Percentiles rank a stretch among this genome's conserved stretches.
Evolutionary conservation across 768 basidiomycete genomes (phyloP).

Genomic region (Tephrocybe sp.): DNA sequence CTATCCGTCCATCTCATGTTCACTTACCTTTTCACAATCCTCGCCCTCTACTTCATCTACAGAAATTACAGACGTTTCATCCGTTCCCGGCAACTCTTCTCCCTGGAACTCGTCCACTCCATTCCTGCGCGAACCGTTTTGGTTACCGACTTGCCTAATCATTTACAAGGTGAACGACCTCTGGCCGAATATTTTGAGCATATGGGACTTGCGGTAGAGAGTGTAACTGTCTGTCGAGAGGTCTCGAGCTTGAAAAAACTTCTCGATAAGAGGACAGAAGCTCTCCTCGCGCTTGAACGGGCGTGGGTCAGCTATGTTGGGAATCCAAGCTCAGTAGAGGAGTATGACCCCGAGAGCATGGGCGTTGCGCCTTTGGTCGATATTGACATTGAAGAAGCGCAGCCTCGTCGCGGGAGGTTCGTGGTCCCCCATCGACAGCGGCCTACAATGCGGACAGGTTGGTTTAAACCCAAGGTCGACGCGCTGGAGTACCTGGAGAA

Average conservation of each 20-base stretch:
- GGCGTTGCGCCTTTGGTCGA: constrained; percentile 49
- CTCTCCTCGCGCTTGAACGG: constrained; percentile 73
- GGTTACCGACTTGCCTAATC: constrained; percentile 80
- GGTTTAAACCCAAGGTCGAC: constrained; percentile 80
- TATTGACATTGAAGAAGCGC: constrained; percentile 50
- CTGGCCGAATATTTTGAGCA: constrained; percentile 94
- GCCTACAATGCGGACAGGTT: constrained; percentile 73
- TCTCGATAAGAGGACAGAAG: constrained; percentile 78
- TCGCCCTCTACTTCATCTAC: constrained; percentile 85
- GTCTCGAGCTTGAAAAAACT: constrained; percentile 71
- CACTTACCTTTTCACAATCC: constrained; percentile 90
- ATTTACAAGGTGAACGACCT: constrained; percentile 81
- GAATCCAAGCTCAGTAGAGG: constrained; percentile 85
- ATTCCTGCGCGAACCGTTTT: constrained; percentile 93
- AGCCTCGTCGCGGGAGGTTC: constrained; percentile 46
- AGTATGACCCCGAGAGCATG: constrained; percentile 74
- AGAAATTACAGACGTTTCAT: constrained; percentile 89
- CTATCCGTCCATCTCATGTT: constrained; percentile 88
- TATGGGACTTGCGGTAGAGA: constrained; percentile 86
- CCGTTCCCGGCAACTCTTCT: constrained; percentile 89
- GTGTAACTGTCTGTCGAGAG: constrained; percentile 86
- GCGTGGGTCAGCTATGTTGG: constrained; percentile 94
- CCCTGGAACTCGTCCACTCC: constrained; percentile 91
- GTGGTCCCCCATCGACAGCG: constrained; percentile 75
- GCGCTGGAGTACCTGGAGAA: constrained; percentile 86